Evolutionary conservation across 2,329 filamentous ascomycete genomes (phyloP).

Genomic region (Hymenoscyphus albidus): DNA sequence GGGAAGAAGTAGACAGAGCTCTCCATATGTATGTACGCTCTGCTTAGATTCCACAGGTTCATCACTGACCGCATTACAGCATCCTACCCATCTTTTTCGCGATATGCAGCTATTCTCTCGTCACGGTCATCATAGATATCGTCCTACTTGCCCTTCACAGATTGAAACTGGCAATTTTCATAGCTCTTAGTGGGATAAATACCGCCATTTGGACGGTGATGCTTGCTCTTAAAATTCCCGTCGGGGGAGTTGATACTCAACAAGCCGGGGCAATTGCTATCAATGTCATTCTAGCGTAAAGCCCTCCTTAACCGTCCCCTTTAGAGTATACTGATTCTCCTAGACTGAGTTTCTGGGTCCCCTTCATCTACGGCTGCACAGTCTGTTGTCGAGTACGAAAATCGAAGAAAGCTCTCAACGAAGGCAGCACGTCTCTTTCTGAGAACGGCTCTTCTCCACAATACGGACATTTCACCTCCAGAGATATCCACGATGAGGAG

Average conservation of each 20-base stretch:
- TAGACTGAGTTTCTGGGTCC: slow-evolving; percentile 27
- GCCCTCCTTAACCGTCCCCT: background rate
- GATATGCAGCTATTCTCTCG: slow-evolving; percentile 18
- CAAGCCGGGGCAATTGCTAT: slow-evolving; percentile 5
- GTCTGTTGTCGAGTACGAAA: slow-evolving; percentile 23
- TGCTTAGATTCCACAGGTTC: background rate
- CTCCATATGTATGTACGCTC: background rate
- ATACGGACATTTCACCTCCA: slow-evolving; percentile 8
- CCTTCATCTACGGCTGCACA: slow-evolving; percentile 27
- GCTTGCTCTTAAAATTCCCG: slow-evolving; percentile 22
- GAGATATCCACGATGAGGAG: background rate
- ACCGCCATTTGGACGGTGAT: slow-evolving; percentile 20
- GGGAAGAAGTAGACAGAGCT: background rate
- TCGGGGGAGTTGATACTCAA: background rate
- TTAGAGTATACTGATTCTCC: slow-evolving; percentile 2
- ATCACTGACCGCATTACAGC: slow-evolving; percentile 4
- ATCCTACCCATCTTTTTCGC: slow-evolving; percentile 19
- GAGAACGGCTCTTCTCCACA: background rate
- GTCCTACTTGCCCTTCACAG: slow-evolving; percentile 25
- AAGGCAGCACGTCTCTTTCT: slow-evolving; percentile 1
- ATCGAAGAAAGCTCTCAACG: slow-evolving; percentile 7
- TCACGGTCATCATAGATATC: slow-evolving; percentile 28
- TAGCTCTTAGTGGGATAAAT: slow-evolving; percentile 27
- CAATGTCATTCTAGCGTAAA: slow-evolving; percentile 14
- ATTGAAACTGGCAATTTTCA: slow-evolving; percentile 24